Conservation (phyloP, 441 rosid species). For the Aleurites moluccanus region DNA sequence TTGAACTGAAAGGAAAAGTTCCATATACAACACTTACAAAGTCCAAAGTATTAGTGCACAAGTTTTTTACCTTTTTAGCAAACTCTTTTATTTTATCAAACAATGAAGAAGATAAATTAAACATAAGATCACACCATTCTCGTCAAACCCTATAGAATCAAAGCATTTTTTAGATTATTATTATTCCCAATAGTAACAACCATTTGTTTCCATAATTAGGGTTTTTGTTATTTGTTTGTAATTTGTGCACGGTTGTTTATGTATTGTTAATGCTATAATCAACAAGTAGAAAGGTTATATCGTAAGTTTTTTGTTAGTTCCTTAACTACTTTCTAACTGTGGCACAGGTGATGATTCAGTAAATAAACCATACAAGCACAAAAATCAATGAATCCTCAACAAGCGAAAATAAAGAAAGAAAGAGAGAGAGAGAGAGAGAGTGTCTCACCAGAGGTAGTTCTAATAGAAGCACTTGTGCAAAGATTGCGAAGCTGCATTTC, state of each 20-base stretch:
- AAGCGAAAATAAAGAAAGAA: slow-evolving; percentile 23
- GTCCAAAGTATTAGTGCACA: slow-evolving; percentile 29
- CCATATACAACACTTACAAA: slow-evolving; percentile 24
- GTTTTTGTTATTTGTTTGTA: slow-evolving; percentile 38
- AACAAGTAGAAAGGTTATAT: slow-evolving; percentile 25
- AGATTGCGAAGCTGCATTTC: slow-evolving; percentile 87
- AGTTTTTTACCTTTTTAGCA: slow-evolving; percentile 18
- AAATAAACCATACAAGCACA: slow-evolving; percentile 26
- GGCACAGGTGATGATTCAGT: slow-evolving; percentile 19
- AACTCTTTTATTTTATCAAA: slow-evolving; percentile 10
- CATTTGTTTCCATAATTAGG: slow-evolving; percentile 46
- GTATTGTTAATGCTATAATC: slow-evolving; percentile 17
- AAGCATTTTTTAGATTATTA: slow-evolving; percentile 14
- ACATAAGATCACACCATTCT: slow-evolving; percentile 18
- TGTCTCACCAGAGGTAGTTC: slow-evolving; percentile 49
- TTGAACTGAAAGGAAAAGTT: slow-evolving; percentile 28
- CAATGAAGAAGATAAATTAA: slow-evolving; percentile 6
- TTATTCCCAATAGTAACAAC: slow-evolving; percentile 5
- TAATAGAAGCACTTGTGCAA: slow-evolving; percentile 53
- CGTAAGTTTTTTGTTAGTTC: slow-evolving; percentile 7
- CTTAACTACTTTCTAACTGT: slow-evolving; percentile 13
- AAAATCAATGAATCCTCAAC: slow-evolving; percentile 23
- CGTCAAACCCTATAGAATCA: slow-evolving; percentile 3
- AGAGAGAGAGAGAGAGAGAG: background rate
- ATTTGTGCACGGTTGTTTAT: slow-evolving; percentile 22